A percentile compares a stretch with the other conserved stretches of the same genome.
phyloP scores from a whole-genome alignment of 176 grass and related monocot species.

The Bromus sterilis region DNA sequence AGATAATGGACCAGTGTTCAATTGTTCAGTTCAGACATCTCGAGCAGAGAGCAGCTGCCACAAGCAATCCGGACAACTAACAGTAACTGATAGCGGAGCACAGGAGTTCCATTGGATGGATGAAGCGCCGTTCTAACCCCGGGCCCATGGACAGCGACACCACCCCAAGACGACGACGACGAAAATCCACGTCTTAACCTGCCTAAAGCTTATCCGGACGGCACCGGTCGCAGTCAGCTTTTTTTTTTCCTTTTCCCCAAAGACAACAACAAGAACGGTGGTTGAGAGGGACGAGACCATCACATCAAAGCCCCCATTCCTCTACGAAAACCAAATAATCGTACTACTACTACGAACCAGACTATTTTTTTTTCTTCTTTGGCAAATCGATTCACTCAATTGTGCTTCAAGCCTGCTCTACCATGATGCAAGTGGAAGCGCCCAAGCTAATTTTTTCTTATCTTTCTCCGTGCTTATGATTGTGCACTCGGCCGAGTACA shows the following conservation, averaged over 20 bases:
- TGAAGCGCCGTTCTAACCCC: too few species aligned
- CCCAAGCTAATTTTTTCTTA: too few species aligned
- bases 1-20: too few species aligned
- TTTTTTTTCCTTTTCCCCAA: too few species aligned
- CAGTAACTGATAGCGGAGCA: too few species aligned
- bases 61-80: too few species aligned
- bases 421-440: not conserved
- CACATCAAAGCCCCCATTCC: not conserved
- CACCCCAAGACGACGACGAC: not conserved
- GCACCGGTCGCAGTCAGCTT: not conserved
- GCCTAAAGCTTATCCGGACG: slow-evolving; percentile 12
- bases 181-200: slow-evolving; percentile 6
- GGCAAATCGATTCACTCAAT: not conserved
- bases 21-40: not conserved
- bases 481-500: not conserved
- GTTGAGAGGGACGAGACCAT: slow-evolving; percentile 18
- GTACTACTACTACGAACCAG: too few species aligned
- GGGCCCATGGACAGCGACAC: not conserved
- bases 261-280: not conserved
- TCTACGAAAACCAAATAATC: not conserved
- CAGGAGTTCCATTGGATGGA: too few species aligned
- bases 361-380: not conserved
- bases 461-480: not conserved
- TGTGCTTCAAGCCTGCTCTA: slow-evolving; percentile 5
- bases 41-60: too few species aligned